Conservation (phyloP, 2,329 filamentous ascomycete genomes). For the Verticillium dahliae region DNA sequence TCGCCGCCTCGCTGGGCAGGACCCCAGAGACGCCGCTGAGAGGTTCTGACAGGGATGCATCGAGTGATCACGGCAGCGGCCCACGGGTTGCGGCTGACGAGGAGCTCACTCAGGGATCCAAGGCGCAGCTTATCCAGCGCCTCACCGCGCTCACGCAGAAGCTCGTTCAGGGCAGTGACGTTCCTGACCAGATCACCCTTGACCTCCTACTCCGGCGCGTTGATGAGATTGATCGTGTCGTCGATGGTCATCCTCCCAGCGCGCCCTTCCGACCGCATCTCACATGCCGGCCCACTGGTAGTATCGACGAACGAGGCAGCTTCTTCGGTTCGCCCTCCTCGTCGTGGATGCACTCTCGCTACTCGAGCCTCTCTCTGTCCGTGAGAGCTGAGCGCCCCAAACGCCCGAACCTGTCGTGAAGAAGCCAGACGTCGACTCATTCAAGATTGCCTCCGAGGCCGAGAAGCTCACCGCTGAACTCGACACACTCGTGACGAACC, state of each 20-base stretch:
- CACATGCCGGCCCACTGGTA: conserved; percentile 1
- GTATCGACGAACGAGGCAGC: conserved; percentile 10
- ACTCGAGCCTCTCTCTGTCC: conserved; percentile 31
- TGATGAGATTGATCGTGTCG: conserved; percentile 27
- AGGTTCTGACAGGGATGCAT: conserved; percentile 2
- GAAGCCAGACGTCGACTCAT: conserved; percentile 23
- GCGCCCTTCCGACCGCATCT: conserved; percentile 1
- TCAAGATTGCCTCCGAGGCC: conserved; percentile 27
- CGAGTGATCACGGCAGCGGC: conserved; percentile 3
- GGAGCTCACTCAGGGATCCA: conserved; percentile 15
- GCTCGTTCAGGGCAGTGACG: conserved; percentile 22
- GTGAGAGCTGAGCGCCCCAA: conserved; percentile 17
- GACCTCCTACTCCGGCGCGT: conserved; percentile 22
- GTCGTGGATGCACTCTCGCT: conserved; percentile 29
- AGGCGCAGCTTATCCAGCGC: conserved; percentile 37
- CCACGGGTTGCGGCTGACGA: conserved; percentile 7
- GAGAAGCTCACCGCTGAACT: conserved; percentile 45
- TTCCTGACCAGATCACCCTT: conserved; percentile 27
- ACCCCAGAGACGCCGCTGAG: conserved; percentile 5
- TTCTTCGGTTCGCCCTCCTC: conserved; percentile 25
- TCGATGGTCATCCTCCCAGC: conserved; percentile 6
- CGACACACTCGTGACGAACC: conserved; percentile 38
- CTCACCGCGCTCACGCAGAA: conserved; percentile 31
- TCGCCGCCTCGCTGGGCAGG: conserved; percentile 13
- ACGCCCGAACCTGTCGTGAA: conserved; percentile 4